These are phyloP conservation scores for Arxiozyma slooffiae DNA, from an alignment of 1,139 yeast species.

Conservation along the genomic window DNA sequence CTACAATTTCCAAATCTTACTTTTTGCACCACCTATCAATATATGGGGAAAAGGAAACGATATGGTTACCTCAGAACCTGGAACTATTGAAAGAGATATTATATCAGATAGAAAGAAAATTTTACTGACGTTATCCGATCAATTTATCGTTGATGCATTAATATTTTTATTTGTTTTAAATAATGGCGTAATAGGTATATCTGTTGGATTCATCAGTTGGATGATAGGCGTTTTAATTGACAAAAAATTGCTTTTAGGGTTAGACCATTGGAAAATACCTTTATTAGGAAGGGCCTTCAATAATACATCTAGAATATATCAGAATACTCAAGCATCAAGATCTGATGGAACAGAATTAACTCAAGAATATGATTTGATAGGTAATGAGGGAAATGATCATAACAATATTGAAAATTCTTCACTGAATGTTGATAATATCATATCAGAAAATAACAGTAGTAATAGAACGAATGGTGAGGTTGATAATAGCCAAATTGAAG, in stretches of 20 bases:
- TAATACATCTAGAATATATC: not conserved
- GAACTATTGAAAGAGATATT: not conserved
- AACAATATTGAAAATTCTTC: not conserved
- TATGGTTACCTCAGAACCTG: not conserved
- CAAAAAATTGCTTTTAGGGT: slow-evolving; percentile 24
- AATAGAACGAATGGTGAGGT: not conserved
- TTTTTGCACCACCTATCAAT: slow-evolving; percentile 16
- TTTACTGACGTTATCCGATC: slow-evolving; percentile 25
- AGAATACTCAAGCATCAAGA: not conserved
- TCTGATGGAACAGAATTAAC: not conserved
- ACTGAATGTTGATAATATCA: not conserved
- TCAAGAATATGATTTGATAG: not conserved
- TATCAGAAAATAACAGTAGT: not conserved
- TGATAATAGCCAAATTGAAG: slow-evolving; percentile 6
- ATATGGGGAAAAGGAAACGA: not conserved
- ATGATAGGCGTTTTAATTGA: slow-evolving; percentile 27
- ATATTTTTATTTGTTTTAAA: slow-evolving; percentile 20
- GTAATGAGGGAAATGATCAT: not conserved
- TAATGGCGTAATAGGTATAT: slow-evolving; percentile 25
- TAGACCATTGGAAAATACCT: slow-evolving; percentile 21
- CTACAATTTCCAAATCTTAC: slow-evolving; percentile 22
- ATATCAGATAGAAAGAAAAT: slow-evolving; percentile 11
- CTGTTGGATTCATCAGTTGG: slow-evolving; percentile 26
- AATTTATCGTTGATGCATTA: slow-evolving; percentile 22
- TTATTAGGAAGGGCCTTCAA: slow-evolving; percentile 3